A percentile compares a stretch with the other conserved stretches of the same genome.
These are phyloP conservation scores for Austroboletus festivus DNA, from an alignment of 768 basidiomycete genomes.

Conservation along the genomic window DNA sequence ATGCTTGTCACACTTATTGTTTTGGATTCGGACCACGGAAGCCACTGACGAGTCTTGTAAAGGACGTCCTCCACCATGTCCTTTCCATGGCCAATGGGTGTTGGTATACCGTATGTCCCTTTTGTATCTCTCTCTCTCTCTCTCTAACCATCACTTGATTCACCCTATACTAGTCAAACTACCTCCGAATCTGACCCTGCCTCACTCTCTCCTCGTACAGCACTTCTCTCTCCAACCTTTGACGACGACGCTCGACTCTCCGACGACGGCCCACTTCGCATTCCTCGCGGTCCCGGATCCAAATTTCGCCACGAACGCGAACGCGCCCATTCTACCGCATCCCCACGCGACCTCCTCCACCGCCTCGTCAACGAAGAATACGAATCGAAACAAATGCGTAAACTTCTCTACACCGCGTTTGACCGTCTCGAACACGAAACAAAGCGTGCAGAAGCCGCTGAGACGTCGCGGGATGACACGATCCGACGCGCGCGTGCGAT, in stretches of 20 bases:
- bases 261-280: constrained; percentile 1
- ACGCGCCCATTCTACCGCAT: constrained; percentile 29
- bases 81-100: constrained; percentile 20
- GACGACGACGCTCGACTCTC: constrained; percentile 2
- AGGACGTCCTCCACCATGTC: too few relatives aligned
- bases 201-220: constrained; percentile 29
- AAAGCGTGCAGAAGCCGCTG: constrained; percentile 35
- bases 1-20: constrained; percentile 10
- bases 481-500: constrained; percentile 28
- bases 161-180: constrained; percentile 15
- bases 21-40: too few relatives aligned
- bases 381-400: constrained; percentile 39
- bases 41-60: too few relatives aligned
- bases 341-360: constrained; percentile 29
- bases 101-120: constrained; percentile 13
- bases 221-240: constrained; percentile 25
- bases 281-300: constrained; percentile 29
- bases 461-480: constrained; percentile 31
- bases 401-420: constrained; percentile 34
- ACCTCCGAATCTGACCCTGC: constrained; percentile 26
- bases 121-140: too few relatives aligned
- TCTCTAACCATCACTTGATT: too few relatives aligned
- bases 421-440: constrained; percentile 39
- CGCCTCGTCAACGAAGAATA: constrained; percentile 41
- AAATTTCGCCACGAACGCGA: constrained; percentile 36